Base-by-base conservation (phyloP, 805 yeast species). In the Hyphopichia homilentoma region DNA sequence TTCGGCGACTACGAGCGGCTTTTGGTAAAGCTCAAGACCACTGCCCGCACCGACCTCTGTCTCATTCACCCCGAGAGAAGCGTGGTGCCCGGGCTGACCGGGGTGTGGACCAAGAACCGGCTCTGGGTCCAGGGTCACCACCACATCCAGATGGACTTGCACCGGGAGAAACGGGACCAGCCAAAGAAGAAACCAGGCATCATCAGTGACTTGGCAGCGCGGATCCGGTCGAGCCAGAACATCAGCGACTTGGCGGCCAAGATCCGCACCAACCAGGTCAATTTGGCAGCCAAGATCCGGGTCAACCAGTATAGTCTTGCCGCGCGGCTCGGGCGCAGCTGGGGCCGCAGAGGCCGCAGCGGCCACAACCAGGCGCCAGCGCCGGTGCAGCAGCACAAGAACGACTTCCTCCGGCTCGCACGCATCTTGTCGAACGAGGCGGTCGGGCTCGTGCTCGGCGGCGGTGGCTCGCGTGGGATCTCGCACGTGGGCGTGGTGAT, bases 391-490 rank as follows among this genome's bases (percentile, higher is more conserved):
- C 61, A 75, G 8, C 88, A 84, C 52, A 89, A 89, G 54, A 83
- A 81, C 53, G 98, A 90, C 54, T 93, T 93, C 54, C 67, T 86
- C 56, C 71, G 98, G 36, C 60, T 90, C 22, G 97, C 98, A 0
- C 72, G 98, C 48, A 74, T 93, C 6, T 60, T 90, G 11, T 84
- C 96, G 0, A 96, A 95, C 6, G 87, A 88, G 52, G 96, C 96
- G 0, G 84, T 93, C 25, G 98, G 97, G 0, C 65, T 93, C 13
- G 97, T 90, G 5, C 65, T 90, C 3, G 98, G 98, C 5, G 98
- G 98, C 9, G 98, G 98, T 25, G 98, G 98, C 26, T 96, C 97
- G 0, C 70, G 97, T 45, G 98, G 98, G 1, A 70, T 90, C 9
- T 76, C 96, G 9, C 98, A 90, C 54, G 69, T 90, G 25, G 98